phyloP scores from a whole-genome alignment of 768 basidiomycete species.

The Lepiota brunneoincarnata region DNA sequence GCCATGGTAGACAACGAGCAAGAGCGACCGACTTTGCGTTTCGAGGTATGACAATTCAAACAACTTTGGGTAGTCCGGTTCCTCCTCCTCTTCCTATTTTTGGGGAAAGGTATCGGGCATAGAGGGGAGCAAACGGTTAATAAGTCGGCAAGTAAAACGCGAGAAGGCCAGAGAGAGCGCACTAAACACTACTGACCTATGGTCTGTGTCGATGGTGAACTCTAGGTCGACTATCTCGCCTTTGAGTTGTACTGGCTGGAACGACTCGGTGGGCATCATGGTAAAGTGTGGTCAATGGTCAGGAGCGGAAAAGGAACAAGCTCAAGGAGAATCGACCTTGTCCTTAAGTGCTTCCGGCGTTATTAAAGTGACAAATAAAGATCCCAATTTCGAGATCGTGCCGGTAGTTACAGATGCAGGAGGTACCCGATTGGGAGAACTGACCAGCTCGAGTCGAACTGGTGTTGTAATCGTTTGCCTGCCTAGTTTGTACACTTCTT shows the following conservation, averaged over 20 bases:
- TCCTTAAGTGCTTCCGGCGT: conserved; percentile 55
- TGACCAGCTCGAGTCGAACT: conserved; percentile 11
- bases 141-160: conserved; percentile 44
- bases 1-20: conserved; percentile 7
- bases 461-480: conserved; percentile 10
- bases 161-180: conserved; percentile 14
- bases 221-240: conserved; percentile 79
- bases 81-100: conserved; percentile 76
- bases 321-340: conserved; percentile 42
- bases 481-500: conserved; percentile 14
- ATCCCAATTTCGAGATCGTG: conserved; percentile 43
- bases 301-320: conserved; percentile 47
- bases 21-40: conserved; percentile 68
- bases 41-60: conserved; percentile 90
- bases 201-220: conserved; percentile 68
- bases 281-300: conserved; percentile 19
- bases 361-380: conserved; percentile 56
- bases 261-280: conserved; percentile 56
- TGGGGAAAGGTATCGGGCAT: conserved; percentile 38
- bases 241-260: conserved; percentile 63
- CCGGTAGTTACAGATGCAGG: conserved; percentile 34
- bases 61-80: conserved; percentile 92
- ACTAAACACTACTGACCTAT: conserved; percentile 40
- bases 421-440: conserved; percentile 31
- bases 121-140: conserved; percentile 45